These are phyloP conservation scores for Jamesozyma hellenica DNA, from an alignment of 805 yeast species.

Conservation along the genomic window DNA sequence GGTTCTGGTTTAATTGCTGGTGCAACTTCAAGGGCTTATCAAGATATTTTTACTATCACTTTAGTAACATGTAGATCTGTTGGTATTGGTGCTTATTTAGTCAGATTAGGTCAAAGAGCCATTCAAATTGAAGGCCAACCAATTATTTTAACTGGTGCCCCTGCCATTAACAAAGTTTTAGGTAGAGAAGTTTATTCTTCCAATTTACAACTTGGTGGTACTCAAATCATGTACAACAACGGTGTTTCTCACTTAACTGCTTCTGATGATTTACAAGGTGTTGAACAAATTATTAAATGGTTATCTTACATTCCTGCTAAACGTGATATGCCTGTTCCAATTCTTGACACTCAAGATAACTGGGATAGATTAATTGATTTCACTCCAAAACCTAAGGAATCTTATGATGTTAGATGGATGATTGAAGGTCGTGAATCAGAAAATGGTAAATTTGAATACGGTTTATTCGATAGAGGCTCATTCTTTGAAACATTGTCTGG, in stretches of 20 bases:
- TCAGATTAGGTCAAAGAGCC: slow-evolving; percentile 96
- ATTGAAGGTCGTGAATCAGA: slow-evolving; percentile 66
- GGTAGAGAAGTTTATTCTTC: slow-evolving; percentile 97
- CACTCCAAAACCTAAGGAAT: slow-evolving; percentile 58
- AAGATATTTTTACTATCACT: slow-evolving; percentile 95
- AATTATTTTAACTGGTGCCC: slow-evolving; percentile 96
- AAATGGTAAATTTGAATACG: slow-evolving; percentile 60
- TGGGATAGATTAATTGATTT: slow-evolving; percentile 94
- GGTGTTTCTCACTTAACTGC: slow-evolving; percentile 99
- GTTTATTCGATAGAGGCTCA: slow-evolving; percentile 85
- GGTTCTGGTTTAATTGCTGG: slow-evolving; percentile 99
- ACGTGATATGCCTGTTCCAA: slow-evolving; percentile 84
- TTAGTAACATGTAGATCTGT: slow-evolving; percentile 98
- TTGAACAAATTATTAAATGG: slow-evolving; percentile 90
- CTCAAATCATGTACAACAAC: slow-evolving; percentile 95
- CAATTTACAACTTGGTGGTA: slow-evolving; percentile 96
- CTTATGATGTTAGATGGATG: slow-evolving; percentile 91
- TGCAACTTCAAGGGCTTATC: slow-evolving; percentile 94
- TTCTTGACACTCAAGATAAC: slow-evolving; percentile 64
- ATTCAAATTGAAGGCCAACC: slow-evolving; percentile 99
- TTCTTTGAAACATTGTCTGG: slow-evolving; percentile 95
- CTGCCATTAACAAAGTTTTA: slow-evolving; percentile 90
- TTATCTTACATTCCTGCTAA: slow-evolving; percentile 87
- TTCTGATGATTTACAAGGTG: slow-evolving; percentile 93
- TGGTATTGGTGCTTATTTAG: slow-evolving; percentile 99